phyloP scores from a whole-genome alignment of 228 moss, liverwort and hornwort species.

The Sphagnum magellanicum region DNA sequence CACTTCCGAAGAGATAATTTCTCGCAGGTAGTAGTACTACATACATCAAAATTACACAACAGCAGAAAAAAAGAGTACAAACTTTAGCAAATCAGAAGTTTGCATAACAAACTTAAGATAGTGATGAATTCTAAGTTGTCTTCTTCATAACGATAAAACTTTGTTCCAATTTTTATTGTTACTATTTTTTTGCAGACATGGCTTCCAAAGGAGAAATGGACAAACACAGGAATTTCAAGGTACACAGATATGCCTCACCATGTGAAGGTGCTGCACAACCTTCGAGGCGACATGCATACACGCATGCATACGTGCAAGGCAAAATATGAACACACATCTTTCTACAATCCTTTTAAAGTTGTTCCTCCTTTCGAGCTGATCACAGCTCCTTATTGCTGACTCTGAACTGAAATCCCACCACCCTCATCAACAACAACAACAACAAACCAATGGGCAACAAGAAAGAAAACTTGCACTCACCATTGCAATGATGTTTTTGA shows the following conservation, averaged over 20 bases:
- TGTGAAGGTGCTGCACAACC: conserved; percentile 47
- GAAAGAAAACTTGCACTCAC: no score
- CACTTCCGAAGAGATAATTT: conserved; percentile 68
- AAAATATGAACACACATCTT: conserved; percentile 38
- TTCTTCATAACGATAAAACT: not conserved
- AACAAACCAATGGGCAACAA: no score
- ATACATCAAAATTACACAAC: not conserved
- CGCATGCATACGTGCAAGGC: conserved; percentile 49
- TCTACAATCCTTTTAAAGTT: conserved; percentile 33
- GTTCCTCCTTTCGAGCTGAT: conserved; percentile 18
- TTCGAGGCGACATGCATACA: conserved; percentile 57
- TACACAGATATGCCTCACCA: conserved; percentile 56
- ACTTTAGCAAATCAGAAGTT: not conserved
- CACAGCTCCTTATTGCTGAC: conserved; percentile 31
- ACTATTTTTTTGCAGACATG: conserved; percentile 37
- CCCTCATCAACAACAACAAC: no score
- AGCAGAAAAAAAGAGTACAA: not conserved
- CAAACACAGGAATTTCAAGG: conserved; percentile 57
- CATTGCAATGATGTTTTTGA: no score
- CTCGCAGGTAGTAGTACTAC: conserved; percentile 37
- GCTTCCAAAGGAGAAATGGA: conserved; percentile 78
- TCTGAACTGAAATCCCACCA: no score
- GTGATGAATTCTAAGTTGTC: not conserved
- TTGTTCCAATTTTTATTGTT: not conserved
- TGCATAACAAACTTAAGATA: not conserved